phyloP scores from a whole-genome alignment of 306 rosid genomes.

The Quercus dentata region DNA sequence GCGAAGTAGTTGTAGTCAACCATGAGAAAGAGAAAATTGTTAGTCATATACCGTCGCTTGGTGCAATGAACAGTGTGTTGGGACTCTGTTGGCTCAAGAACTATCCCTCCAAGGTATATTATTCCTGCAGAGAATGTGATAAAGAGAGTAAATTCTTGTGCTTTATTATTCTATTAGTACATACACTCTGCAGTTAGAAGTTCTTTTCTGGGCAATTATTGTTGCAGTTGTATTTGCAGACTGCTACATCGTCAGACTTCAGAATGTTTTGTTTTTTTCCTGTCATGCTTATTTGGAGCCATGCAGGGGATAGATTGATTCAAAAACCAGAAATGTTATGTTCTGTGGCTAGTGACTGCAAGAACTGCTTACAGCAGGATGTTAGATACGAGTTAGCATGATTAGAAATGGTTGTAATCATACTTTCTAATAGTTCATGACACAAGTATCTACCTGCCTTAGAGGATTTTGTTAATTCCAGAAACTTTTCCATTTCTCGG shows the following conservation, averaged over 20 bases:
- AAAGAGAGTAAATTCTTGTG: background rate
- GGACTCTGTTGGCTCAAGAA: conserved; percentile 92
- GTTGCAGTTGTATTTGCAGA: conserved; percentile 9
- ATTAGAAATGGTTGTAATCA: background rate
- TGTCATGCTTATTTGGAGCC: conserved; percentile 3
- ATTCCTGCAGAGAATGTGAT: conserved; percentile 12
- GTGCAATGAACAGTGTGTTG: conserved; percentile 79
- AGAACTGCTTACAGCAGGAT: conserved; percentile 3
- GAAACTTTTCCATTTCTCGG: too few relatives aligned
- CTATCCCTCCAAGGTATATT: conserved; percentile 73
- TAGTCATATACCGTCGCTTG: conserved; percentile 68
- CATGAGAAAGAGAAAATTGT: conserved; percentile 65
- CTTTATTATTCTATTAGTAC: conserved; percentile 4
- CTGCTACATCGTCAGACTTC: conserved; percentile 2
- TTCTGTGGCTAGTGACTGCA: conserved; percentile 16
- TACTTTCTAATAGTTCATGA: background rate
- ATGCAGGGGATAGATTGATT: conserved; percentile 14
- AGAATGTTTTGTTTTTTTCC: conserved; percentile 18
- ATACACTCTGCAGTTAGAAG: conserved; percentile 11
- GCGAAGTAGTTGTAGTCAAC: conserved; percentile 78
- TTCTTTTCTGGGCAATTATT: background rate
- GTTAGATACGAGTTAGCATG: conserved; percentile 8
- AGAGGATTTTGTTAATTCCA: too few relatives aligned
- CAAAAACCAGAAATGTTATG: background rate
- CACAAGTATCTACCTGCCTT: too few relatives aligned